Conservation (phyloP, 306 rosid species). For the Abrus precatorius region DNA sequence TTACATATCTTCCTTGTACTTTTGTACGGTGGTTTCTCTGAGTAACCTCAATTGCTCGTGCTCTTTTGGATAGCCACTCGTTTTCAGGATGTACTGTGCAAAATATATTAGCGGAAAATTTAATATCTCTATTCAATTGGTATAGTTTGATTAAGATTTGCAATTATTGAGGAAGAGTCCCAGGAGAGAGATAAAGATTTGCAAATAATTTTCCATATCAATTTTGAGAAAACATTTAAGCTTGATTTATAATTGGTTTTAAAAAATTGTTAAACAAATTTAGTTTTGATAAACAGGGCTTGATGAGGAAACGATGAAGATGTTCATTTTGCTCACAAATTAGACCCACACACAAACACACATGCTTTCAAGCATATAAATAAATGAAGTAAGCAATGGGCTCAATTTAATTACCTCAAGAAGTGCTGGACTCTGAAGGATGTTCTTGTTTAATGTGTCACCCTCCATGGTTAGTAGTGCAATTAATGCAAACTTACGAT, state of each 20-base stretch:
- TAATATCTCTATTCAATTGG: no score
- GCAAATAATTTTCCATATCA: background rate
- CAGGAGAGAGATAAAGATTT: background rate
- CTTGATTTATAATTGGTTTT: background rate
- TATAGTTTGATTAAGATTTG: no score
- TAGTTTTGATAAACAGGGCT: no score
- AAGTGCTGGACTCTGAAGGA: constrained; percentile 54
- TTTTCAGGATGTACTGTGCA: constrained; percentile 61
- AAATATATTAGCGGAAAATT: background rate
- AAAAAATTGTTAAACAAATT: no score
- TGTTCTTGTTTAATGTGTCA: background rate
- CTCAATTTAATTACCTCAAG: constrained; percentile 34
- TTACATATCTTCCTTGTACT: background rate
- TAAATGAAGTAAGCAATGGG: background rate
- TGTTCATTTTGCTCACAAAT: no score
- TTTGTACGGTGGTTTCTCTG: constrained; percentile 53
- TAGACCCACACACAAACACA: no score
- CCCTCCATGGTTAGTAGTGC: background rate
- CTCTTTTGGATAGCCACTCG: constrained; percentile 59
- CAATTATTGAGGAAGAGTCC: background rate
- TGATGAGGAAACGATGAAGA: no score
- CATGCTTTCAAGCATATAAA: background rate
- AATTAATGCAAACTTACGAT: no score
- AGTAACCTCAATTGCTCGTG: constrained; percentile 63
- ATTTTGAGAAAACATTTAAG: no score